Evolutionary conservation across 148 eudicot species (phyloP).

Genomic region (Cornus suecica): DNA sequence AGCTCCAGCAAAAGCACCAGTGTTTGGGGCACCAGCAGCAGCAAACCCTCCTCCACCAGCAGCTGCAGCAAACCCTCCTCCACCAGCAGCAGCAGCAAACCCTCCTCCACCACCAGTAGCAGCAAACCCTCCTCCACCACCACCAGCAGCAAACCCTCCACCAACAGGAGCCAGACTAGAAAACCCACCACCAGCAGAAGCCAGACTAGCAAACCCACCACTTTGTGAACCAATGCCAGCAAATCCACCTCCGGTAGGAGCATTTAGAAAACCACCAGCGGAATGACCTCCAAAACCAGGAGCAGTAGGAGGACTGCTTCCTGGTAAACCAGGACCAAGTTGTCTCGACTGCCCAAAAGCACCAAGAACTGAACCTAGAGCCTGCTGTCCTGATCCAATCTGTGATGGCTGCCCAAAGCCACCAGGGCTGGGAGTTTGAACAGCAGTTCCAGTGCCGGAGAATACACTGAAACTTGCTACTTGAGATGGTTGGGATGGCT

Average conservation of each 20-base stretch:
- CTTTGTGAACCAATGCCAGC: slow-evolving; percentile 35
- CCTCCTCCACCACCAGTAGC: slow-evolving; percentile 37
- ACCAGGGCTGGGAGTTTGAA: slow-evolving; percentile 44
- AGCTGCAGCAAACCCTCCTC: slow-evolving; percentile 29
- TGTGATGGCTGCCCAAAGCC: slow-evolving; percentile 81
- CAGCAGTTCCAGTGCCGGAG: slow-evolving; percentile 34
- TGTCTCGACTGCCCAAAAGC: slow-evolving; percentile 97
- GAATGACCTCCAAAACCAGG: slow-evolving; percentile 49
- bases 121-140: no score
- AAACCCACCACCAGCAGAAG: slow-evolving; percentile 51
- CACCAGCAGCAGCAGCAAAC: slow-evolving; percentile 37
- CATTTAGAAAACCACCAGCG: slow-evolving; percentile 46
- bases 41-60: slow-evolving; percentile 22
- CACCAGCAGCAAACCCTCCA: slow-evolving; percentile 45
- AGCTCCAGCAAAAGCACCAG: no score
- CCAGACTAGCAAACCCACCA: slow-evolving; percentile 42
- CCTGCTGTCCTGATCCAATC: slow-evolving; percentile 83
- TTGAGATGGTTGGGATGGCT: slow-evolving; percentile 50
- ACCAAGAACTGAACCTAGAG: slow-evolving; percentile 92
- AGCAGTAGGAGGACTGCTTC: slow-evolving; percentile 35
- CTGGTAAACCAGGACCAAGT: slow-evolving; percentile 58
- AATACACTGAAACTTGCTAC: slow-evolving; percentile 36
- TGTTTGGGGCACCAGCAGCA: slow-evolving; percentile 19
- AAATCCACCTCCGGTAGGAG: slow-evolving; percentile 47
- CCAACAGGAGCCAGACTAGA: slow-evolving; percentile 30